phyloP scores from a whole-genome alignment of 2,329 filamentous ascomycete species.

The Periconia sp. region DNA sequence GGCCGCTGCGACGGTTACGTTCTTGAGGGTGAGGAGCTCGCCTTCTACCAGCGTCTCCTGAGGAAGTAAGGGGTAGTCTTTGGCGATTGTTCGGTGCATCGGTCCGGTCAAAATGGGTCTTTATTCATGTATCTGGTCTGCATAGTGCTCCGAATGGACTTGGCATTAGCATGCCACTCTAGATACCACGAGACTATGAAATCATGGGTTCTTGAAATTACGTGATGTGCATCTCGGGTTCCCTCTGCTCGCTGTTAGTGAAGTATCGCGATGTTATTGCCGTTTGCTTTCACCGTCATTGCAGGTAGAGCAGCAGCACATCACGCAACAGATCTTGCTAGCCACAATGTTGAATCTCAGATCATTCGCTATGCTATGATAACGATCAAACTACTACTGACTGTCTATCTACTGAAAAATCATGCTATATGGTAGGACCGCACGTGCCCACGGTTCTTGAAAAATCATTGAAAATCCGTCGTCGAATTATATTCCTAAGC shows the following conservation, averaged over 20 bases:
- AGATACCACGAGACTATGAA: conserved; percentile 49
- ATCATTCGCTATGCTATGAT: no score
- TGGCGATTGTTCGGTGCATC: conserved; percentile 48
- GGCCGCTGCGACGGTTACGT: conserved; percentile 97
- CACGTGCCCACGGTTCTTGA: no score
- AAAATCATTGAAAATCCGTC: no score
- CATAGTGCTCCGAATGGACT: conserved; percentile 47
- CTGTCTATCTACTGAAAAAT: no score
- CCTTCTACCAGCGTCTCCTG: conserved; percentile 99
- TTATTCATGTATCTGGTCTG: conserved; percentile 50
- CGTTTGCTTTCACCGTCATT: background rate
- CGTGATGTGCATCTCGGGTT: conserved; percentile 23
- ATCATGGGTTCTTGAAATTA: conserved; percentile 41
- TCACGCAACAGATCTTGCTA: no score
- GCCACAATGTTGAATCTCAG: no score
- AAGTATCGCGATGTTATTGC: background rate
- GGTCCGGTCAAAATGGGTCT: conserved; percentile 50
- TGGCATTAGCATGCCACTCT: conserved; percentile 45
- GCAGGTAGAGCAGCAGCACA: no score
- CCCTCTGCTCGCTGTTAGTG: background rate
- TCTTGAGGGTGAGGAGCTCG: conserved; percentile 98
- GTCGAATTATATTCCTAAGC: no score
- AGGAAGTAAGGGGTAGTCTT: conserved; percentile 78
- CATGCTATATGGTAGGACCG: no score
- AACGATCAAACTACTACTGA: no score